Evolutionary conservation across 2,329 filamentous ascomycete genomes (phyloP), one percentile per base, ranked within the genome.

Genomic region (Xylaria sp.): DNA sequence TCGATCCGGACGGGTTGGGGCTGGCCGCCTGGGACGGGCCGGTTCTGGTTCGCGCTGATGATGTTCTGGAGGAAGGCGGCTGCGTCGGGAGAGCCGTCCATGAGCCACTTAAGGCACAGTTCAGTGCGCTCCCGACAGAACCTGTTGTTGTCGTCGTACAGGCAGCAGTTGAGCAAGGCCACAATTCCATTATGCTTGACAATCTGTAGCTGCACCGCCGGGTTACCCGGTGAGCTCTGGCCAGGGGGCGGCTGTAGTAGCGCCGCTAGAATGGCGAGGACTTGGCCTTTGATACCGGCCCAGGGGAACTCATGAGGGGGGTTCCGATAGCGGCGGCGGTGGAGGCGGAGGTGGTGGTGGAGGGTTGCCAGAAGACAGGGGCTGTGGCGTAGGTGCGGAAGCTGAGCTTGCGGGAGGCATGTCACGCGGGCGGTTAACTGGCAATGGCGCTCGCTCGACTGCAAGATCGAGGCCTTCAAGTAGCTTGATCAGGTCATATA

Each of bases 61-160:
- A 91, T 80, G 54, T 87, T 83, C 57, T 86, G 81, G 55, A 92
- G 84, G 67, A 89, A 88, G 37, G 84, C 80, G 63, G 89, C 88
- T 13, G 90, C 90, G 59, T 87, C 87, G 37, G 87, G 83, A 61
- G 87, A 91, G 10, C 88, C 88, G 66, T 90, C 88, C 75, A 90
- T 83, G 4, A 90, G 79, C 82, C 86, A 95, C 71, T 93, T 92
- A n/a, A 95, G 80, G 66, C 90, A 92, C 71, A 96, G 87, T 54
- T 92, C 91, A 2, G 91, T 90, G 65, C 92, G 90, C 73, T 97
- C 93, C 69, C 93, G 91, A 64, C 96, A 92, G 71, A 93, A 97
- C 0, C 92, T 91, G 70, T 97, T 97, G 75, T 96, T 86, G 67
- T 93, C 91, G 71, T 97, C 93, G 71, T 94, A 94, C 37, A 87